These are phyloP conservation scores for Hyaloscypha variabilis DNA, from an alignment of 495 filamentous ascomycete genomes.

Conservation along the genomic window DNA sequence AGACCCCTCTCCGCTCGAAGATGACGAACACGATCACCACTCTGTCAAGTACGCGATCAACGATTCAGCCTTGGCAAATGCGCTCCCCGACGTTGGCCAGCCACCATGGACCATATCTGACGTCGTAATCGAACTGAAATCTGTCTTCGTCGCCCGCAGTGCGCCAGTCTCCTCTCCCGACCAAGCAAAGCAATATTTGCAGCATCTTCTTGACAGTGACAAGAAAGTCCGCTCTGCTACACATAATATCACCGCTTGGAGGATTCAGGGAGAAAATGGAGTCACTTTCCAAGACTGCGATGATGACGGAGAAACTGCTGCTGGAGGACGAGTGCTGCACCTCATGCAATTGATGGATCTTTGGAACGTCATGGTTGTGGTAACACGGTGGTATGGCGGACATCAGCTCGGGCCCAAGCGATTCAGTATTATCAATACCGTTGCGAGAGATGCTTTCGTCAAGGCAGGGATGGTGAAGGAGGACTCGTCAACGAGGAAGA, in stretches of 20 bases:
- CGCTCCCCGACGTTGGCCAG: conserved; percentile 28
- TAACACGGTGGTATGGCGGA: conserved; percentile 94
- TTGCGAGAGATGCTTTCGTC: conserved; percentile 82
- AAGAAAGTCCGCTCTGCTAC: conserved; percentile 82
- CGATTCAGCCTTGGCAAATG: not conserved
- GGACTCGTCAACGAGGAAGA: conserved; percentile 47
- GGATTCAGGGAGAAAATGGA: conserved; percentile 46
- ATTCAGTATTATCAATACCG: conserved; percentile 86
- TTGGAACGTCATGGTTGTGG: conserved; percentile 91
- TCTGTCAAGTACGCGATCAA: not conserved
- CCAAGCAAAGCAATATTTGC: conserved; percentile 69
- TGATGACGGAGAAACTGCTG: conserved; percentile 96
- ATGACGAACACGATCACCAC: not conserved
- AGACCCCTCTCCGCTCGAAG: not conserved
- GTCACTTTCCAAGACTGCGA: conserved; percentile 85
- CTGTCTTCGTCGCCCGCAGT: conserved; percentile 80
- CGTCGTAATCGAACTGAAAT: conserved; percentile 78
- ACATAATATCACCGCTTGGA: conserved; percentile 81
- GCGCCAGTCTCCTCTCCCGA: conserved; percentile 65
- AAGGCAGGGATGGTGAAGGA: conserved; percentile 70
- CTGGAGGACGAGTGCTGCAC: conserved; percentile 81
- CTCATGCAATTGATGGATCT: conserved; percentile 94
- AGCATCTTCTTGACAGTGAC: conserved; percentile 75
- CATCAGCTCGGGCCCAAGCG: conserved; percentile 83
- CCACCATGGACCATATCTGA: conserved; percentile 75